Percentiles rank a stretch among this genome's conserved stretches.
phyloP scores from a whole-genome alignment of 2,329 filamentous ascomycete species.

The Delphinella strobiligena region DNA sequence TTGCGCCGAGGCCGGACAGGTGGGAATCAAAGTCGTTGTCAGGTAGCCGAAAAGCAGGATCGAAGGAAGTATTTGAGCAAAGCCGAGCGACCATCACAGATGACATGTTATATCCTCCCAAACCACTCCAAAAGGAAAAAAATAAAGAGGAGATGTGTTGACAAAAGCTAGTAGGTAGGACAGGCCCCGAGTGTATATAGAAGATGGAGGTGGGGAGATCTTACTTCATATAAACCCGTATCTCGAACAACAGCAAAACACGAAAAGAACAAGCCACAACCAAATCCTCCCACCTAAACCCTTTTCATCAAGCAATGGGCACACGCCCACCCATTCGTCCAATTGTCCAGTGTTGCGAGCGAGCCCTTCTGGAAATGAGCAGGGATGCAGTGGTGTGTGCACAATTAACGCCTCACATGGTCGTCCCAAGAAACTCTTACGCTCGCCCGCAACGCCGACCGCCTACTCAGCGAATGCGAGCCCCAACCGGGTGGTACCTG shows the following conservation, averaged over 20 bases:
- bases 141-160: background rate
- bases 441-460: no score
- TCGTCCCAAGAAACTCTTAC: no score
- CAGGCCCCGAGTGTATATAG: no score
- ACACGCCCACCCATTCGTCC: background rate
- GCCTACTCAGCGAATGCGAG: no score
- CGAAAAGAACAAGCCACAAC: no score
- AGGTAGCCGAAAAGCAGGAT: conserved; percentile 18
- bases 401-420: background rate
- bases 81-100: conserved; percentile 8
- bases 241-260: no score
- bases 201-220: background rate
- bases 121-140: background rate
- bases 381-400: background rate
- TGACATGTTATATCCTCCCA: conserved; percentile 3
- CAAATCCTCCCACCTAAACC: no score
- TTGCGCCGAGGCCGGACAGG: conserved; percentile 39
- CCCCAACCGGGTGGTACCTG: no score
- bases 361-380: background rate
- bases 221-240: background rate
- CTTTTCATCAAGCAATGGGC: background rate
- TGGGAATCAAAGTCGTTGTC: conserved; percentile 72
- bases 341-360: no score
- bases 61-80: conserved; percentile 6
- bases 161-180: no score